A percentile compares a stretch with the other conserved stretches of the same genome.
Conservation (phyloP, 2,329 filamentous ascomycete species). For the Fusarium ramigenum region DNA sequence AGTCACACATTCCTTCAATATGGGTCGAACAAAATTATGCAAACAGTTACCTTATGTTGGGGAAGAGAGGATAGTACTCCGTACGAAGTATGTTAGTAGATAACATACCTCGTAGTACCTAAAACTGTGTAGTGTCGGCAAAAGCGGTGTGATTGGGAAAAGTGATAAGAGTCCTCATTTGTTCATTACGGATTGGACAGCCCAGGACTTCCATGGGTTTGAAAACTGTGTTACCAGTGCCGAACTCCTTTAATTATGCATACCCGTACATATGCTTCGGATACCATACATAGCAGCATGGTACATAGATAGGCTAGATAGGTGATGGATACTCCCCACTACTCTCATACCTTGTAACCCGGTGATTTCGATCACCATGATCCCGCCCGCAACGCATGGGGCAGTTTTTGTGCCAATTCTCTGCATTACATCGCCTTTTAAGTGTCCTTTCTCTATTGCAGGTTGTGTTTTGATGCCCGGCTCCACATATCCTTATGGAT, state of each 20-base stretch:
- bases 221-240: neutral
- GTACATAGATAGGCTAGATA: neutral
- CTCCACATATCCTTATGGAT: neutral
- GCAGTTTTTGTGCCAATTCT: neutral
- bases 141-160: conserved; percentile 27
- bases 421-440: neutral
- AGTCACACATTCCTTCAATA: neutral
- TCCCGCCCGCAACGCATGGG: conserved; percentile 17
- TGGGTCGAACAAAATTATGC: neutral
- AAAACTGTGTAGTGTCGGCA: neutral
- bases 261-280: neutral
- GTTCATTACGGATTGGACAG: neutral
- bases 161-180: conserved; percentile 17
- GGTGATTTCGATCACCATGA: conserved; percentile 32
- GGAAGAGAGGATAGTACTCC: neutral
- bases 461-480: neutral
- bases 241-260: conserved; percentile 5
- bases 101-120: neutral
- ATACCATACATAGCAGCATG: neutral
- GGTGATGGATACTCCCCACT: neutral
- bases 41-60: neutral
- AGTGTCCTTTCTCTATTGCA: neutral
- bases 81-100: neutral
- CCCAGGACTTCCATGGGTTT: conserved; percentile 9
- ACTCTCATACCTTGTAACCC: neutral